Conservation (phyloP, 1,284 basidiomycete genomes). For the Sanghuangporus weigelae region DNA sequence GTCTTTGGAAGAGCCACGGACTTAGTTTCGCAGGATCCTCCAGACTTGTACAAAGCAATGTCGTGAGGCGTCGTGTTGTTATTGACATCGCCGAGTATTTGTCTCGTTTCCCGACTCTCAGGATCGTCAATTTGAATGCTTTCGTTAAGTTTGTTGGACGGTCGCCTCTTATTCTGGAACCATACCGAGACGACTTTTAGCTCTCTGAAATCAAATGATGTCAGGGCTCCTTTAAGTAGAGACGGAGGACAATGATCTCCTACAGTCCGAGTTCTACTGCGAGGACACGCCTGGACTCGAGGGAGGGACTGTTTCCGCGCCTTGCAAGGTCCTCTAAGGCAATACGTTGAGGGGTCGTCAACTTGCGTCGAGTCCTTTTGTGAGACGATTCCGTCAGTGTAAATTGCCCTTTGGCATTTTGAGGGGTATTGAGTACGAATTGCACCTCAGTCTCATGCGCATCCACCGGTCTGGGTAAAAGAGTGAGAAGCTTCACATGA, state of each 20-base stretch:
- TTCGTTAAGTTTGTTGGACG: slow-evolving; percentile 1
- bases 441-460: background rate
- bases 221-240: background rate
- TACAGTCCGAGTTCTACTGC: slow-evolving; percentile 12
- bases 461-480: background rate
- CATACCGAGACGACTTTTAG: slow-evolving; percentile 16
- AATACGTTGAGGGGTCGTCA: slow-evolving; percentile 6
- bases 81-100: slow-evolving; percentile 1
- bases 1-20: background rate
- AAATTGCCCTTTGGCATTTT: background rate
- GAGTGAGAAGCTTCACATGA: background rate
- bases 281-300: slow-evolving; percentile 5
- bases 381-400: background rate
- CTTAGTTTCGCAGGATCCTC: background rate
- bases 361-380: slow-evolving; percentile 8
- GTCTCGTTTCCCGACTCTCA: background rate
- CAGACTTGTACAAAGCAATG: background rate
- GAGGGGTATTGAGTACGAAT: background rate
- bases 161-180: slow-evolving; percentile 18
- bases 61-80: background rate
- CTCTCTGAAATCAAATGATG: slow-evolving; percentile 2
- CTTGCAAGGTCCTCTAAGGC: slow-evolving; percentile 9
- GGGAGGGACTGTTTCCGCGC: background rate
- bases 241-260: background rate
- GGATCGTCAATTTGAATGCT: background rate